These are phyloP conservation scores for Suillus decipiens DNA, from an alignment of 768 basidiomycete species.

Conservation along the genomic window DNA sequence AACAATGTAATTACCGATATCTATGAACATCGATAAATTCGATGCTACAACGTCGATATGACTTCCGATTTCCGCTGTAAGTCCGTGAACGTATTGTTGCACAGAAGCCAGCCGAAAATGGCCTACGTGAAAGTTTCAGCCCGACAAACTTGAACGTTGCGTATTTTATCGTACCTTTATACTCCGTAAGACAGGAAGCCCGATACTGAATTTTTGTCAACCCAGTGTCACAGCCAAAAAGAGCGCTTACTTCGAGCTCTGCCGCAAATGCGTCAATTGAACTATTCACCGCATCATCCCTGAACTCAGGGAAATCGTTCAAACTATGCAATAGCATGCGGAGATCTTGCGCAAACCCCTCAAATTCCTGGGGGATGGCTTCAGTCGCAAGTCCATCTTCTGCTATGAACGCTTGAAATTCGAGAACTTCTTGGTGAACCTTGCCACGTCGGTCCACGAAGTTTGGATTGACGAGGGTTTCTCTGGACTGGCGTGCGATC, in stretches of 20 bases:
- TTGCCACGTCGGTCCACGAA: conserved; percentile 21
- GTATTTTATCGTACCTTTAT: conserved; percentile 30
- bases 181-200: conserved; percentile 44
- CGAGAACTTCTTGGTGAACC: conserved; percentile 22
- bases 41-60: conserved; percentile 43
- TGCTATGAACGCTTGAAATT: conserved; percentile 32
- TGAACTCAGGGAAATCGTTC: conserved; percentile 49
- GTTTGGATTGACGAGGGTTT: conserved; percentile 29
- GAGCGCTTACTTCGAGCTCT: conserved; percentile 38
- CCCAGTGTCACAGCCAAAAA: neutral
- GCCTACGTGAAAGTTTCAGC: conserved; percentile 24
- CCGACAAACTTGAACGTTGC: neutral
- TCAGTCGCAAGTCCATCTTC: conserved; percentile 40
- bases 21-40: conserved; percentile 42
- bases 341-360: conserved; percentile 41
- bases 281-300: conserved; percentile 43
- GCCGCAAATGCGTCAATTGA: conserved; percentile 41
- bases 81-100: conserved; percentile 44
- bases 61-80: conserved; percentile 41
- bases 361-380: conserved; percentile 41
- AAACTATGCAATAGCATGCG: conserved; percentile 42
- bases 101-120: conserved; percentile 46
- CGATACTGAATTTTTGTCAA: conserved; percentile 36
- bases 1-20: conserved; percentile 39
- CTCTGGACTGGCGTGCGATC: conserved; percentile 32